Evolutionary conservation across 106 monocot genomes (phyloP).

Genomic region (Allium fistulosum): DNA sequence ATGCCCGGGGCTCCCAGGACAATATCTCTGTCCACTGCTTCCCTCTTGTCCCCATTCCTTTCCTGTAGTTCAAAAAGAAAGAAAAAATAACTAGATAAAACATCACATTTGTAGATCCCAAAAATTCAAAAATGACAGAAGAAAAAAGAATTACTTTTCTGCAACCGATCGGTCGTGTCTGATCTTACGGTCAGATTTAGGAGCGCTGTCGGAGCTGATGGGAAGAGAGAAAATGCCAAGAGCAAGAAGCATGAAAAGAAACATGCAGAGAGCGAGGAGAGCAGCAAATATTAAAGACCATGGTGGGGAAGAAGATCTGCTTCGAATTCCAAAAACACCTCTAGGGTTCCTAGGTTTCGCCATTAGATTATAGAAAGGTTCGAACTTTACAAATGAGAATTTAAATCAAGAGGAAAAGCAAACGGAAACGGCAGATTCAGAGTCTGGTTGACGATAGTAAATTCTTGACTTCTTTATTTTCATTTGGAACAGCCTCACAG

Average conservation of each 20-base stretch:
- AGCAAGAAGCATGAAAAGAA: constrained; percentile 45
- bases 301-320: constrained; percentile 6
- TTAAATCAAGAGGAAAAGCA: no score
- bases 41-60: constrained; percentile 20
- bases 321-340: constrained; percentile 5
- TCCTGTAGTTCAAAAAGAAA: constrained; percentile 3
- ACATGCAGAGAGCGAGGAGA: constrained; percentile 32
- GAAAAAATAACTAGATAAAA: no score
- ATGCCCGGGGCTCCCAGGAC: constrained; percentile 54
- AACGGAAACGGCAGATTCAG: no score
- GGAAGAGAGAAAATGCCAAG: constrained; percentile 55
- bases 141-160: constrained; percentile 6
- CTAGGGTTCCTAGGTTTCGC: constrained; percentile 8
- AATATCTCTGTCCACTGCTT: constrained; percentile 48
- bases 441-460: no score
- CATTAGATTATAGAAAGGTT: no score
- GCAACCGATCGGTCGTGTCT: background rate
- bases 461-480: no score
- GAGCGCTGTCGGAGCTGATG: constrained; percentile 19
- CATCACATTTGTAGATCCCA: background rate
- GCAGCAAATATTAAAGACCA: constrained; percentile 20
- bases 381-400: no score
- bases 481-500: no score
- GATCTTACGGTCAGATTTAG: background rate
- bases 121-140: background rate